Evolutionary conservation across 306 rosid genomes (phyloP), one percentile per base, ranked within the genome.

Genomic region (Glycine tomentella): DNA sequence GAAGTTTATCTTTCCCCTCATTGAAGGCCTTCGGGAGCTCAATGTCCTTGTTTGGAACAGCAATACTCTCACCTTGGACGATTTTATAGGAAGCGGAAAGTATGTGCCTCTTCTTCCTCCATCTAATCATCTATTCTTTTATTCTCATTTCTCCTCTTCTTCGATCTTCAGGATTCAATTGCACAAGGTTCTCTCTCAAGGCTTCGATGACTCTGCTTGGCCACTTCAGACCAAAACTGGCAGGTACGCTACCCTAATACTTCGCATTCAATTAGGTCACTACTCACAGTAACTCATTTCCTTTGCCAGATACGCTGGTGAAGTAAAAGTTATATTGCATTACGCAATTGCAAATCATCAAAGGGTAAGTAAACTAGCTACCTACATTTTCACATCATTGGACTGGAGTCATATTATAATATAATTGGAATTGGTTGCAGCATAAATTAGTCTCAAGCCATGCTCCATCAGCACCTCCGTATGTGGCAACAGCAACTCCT

Each of bases 51-150:
- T 94, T 73, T 92, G 98, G 98, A 94, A 94, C 88, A 92, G 97
- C 90, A 92, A 94, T 61, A 88, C 91, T 5, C 33, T 92, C 87
- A 46, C 89, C 50, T 85, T 36, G 40, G 98, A 94, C 65, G 98
- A 90, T 85, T 92, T 90, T 56, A 94, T 94, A 71, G 98, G 97
- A 71, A 87, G 83, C 58, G 97, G 93, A 79, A 94, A 84, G 98
- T 92, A 42, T 0, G 48, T 57, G 46, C 9, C 8, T 42, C 33
- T 17, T 57, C 63, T 2, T 56, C 34, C 36, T 36, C 6, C 50
- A 4, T 8, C 46, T 6, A 3, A 1, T 25, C 31, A 25, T 25
- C 31, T 1, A 25, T 25, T 25, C 31, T 25, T 12, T 36, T 11
- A 12, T 46, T 82, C 44, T 38, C 13, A 3, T 64, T 46, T 71